Evolutionary conservation across 345 rosid genomes (phyloP).

Genomic region (Combretum micranthum): DNA sequence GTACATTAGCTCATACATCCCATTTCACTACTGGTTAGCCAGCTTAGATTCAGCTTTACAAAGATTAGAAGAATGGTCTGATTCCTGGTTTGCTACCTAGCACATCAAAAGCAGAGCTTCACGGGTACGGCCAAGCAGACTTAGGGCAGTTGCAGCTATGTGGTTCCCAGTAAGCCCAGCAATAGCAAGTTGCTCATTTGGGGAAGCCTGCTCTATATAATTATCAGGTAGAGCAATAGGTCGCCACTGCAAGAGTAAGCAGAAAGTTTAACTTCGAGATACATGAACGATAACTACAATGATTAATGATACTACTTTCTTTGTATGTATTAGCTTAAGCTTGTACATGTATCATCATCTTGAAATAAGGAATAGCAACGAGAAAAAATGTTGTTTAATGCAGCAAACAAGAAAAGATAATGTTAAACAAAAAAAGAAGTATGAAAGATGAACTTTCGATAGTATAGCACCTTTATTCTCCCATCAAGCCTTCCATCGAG

Average conservation of each 20-base stretch:
- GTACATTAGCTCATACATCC: no score
- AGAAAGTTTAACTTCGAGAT: not conserved
- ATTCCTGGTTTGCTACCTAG: conserved; percentile 20
- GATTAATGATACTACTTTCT: not conserved
- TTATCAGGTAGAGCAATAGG: conserved; percentile 82
- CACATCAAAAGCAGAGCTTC: conserved; percentile 84
- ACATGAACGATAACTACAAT: no score
- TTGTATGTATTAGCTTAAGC: not conserved
- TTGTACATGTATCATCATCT: no score
- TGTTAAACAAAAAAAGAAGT: not conserved
- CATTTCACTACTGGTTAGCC: no score
- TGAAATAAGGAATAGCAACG: no score
- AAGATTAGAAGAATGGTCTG: no score
- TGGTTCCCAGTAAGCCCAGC: conserved; percentile 91
- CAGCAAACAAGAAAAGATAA: not conserved
- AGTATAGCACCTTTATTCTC: conserved; percentile 51
- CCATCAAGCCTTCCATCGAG: conserved; percentile 91
- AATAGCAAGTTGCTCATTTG: conserved; percentile 59
- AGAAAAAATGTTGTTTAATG: no score
- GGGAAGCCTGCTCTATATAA: conserved; percentile 68
- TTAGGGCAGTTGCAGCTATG: conserved; percentile 79
- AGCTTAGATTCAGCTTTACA: no score
- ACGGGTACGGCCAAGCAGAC: conserved; percentile 73
- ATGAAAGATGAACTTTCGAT: not conserved
- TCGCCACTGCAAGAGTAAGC: conserved; percentile 61